Percentiles rank a stretch among this genome's conserved stretches.
These are phyloP conservation scores for Penicillium italicum DNA, from an alignment of 2,329 filamentous ascomycete genomes.

Conservation along the genomic window DNA sequence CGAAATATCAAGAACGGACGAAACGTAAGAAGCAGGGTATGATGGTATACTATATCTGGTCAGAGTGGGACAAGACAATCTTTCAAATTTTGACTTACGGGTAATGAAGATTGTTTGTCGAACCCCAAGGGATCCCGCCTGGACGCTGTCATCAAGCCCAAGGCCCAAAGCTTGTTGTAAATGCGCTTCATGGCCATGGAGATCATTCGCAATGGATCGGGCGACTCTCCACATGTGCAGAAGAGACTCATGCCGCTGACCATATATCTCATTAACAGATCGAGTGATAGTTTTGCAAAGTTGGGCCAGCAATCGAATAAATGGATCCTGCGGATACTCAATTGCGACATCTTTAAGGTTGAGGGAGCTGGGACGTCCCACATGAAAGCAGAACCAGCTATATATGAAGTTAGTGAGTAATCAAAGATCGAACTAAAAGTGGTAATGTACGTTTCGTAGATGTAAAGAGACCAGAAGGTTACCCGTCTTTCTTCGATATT, in stretches of 20 bases:
- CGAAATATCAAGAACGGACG: conserved; percentile 46
- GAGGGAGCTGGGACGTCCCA: conserved; percentile 43
- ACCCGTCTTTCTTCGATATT: conserved; percentile 38
- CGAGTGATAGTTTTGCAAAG: conserved; percentile 42
- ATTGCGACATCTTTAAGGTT: conserved; percentile 38
- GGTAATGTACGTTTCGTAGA: conserved; percentile 43
- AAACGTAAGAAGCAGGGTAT: conserved; percentile 44
- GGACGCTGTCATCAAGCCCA: conserved; percentile 36
- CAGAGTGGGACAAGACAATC: not conserved
- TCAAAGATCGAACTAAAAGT: not conserved
- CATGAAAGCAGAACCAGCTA: conserved; percentile 46
- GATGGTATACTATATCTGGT: conserved; percentile 41
- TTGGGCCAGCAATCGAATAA: conserved; percentile 36
- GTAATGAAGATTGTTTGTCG: conserved; percentile 42
- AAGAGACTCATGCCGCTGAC: conserved; percentile 40
- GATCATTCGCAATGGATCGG: conserved; percentile 31
- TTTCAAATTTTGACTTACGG: conserved; percentile 27
- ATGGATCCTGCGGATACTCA: conserved; percentile 39
- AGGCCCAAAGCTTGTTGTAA: conserved; percentile 31
- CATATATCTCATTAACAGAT: conserved; percentile 43
- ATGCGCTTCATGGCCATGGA: conserved; percentile 26
- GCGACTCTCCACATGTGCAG: conserved; percentile 39
- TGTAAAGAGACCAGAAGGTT: conserved; percentile 42
- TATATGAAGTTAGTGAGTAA: not conserved
- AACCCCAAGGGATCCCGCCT: conserved; percentile 40